Evolutionary conservation across 139 green algal genomes (phyloP), one percentile per base, ranked within the genome.

Genomic region (Astrephomene gubernaculifera): DNA sequence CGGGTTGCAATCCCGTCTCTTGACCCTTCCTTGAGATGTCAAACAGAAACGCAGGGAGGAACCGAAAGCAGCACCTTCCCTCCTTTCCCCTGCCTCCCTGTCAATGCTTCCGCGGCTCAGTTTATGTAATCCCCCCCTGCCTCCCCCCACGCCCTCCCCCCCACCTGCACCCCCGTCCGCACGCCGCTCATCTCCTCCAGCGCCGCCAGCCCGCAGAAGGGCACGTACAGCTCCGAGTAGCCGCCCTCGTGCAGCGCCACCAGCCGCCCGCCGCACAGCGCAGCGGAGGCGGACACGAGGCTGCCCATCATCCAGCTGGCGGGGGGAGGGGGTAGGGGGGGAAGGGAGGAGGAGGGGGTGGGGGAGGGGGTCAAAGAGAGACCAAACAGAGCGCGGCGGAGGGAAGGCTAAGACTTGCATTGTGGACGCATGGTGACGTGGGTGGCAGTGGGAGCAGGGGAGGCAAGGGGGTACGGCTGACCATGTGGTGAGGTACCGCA

Each of bases 201-300:
- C 5, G 87, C 86, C 25, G 85, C 83, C 71, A 92, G 76, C 4
- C 86, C 88, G 71, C 90, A 93, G 86, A 93, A 93, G 0, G 90
- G 90, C 38, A 91, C 89, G 64, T 90, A 86, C 43, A 87, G 45
- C 45, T 89, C 79, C 6, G 25, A 61, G 71, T 91, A 70, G 53
- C 87, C 72, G n/a, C 87, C 72, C 72, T 93, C 88, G 82, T 89
- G 88, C 68, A 91, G 63, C 35, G 57, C 61, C 54, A 83, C 53
- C 74, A 89, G 84, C 43, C 61, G 79, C 2, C 84, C 88, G 14
- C 71, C 73, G 52, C 88, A 88, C 53, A 85, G 64, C 57, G 44
- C 35, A 39, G 52, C 73, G 24, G 86, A 79, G 0, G 71, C 79
- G 25, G 17, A 61, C 79, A 80, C 41, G 71, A 89, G n/a, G n/a